phyloP scores from a whole-genome alignment of 2,329 filamentous ascomycete species.

The Colletotrichum higginsianum region DNA sequence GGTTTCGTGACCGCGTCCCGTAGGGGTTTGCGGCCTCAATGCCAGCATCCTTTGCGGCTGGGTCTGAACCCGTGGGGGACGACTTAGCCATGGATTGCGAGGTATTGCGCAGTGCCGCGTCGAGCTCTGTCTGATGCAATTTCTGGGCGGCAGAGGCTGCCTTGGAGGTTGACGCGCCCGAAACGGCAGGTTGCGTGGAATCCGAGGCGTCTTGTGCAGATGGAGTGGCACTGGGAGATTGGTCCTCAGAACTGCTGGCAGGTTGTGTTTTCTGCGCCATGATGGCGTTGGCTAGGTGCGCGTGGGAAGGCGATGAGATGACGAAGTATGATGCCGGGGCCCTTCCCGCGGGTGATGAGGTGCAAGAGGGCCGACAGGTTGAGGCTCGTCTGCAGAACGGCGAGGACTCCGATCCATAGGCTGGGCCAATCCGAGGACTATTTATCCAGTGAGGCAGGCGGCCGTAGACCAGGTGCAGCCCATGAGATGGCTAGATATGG shows the following conservation, averaged over 20 bases:
- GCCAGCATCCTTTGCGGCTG: constrained; percentile 63
- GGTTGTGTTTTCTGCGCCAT: constrained; percentile 43
- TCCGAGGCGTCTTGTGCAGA: constrained; percentile 41
- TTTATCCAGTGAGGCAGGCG: constrained; percentile 21
- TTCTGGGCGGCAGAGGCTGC: constrained; percentile 42
- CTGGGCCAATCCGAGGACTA: constrained; percentile 12
- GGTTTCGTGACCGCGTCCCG: constrained; percentile 94
- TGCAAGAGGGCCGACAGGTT: constrained; percentile 42
- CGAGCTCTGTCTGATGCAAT: constrained; percentile 52
- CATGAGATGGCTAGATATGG: constrained; percentile 34
- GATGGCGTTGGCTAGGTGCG: constrained; percentile 33
- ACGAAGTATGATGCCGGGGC: constrained; percentile 27
- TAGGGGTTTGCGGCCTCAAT: constrained; percentile 78
- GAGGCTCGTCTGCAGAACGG: constrained; percentile 36
- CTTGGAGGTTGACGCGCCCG: constrained; percentile 37
- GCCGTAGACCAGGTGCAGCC: constrained; percentile 26
- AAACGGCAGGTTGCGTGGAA: constrained; percentile 36
- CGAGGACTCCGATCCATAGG: constrained; percentile 36
- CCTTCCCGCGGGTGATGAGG: constrained; percentile 39
- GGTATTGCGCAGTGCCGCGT: constrained; percentile 50
- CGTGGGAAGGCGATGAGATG: constrained; percentile 23
- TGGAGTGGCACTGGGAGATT: constrained; percentile 43
- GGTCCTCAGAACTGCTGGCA: constrained; percentile 40
- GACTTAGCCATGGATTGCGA: constrained; percentile 65
- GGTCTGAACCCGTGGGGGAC: constrained; percentile 61